These are phyloP conservation scores for Purshia tridentata DNA, from an alignment of 306 rosid species.

Conservation along the genomic window DNA sequence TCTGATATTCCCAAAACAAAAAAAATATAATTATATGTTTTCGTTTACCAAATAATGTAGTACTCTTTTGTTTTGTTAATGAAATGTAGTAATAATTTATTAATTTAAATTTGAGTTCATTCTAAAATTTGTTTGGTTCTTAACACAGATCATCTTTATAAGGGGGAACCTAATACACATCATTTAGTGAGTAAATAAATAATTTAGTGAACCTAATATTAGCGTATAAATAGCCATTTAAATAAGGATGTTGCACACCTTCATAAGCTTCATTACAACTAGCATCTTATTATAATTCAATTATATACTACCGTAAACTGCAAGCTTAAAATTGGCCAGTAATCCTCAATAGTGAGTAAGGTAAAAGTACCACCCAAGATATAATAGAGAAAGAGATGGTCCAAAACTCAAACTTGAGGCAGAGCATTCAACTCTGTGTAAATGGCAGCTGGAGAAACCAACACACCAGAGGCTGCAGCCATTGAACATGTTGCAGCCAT, in stretches of 20 bases:
- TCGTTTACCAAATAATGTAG: no score
- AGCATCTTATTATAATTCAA: constrained; percentile 5
- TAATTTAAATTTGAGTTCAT: no score
- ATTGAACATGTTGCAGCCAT: constrained; percentile 59
- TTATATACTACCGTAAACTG: background rate
- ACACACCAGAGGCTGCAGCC: constrained; percentile 16
- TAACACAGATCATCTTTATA: no score
- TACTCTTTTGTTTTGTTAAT: no score
- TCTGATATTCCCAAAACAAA: background rate
- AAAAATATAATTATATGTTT: background rate
- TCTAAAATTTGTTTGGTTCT: no score
- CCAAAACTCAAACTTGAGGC: constrained; percentile 28
- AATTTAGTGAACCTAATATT: no score
- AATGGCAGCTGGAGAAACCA: constrained; percentile 43
- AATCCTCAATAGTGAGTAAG: background rate
- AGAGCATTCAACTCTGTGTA: constrained; percentile 4
- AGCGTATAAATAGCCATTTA: background rate
- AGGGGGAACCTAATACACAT: no score
- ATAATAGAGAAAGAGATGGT: background rate
- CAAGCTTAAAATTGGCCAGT: constrained; percentile 5
- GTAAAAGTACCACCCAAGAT: background rate
- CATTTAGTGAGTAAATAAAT: no score
- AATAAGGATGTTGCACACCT: background rate
- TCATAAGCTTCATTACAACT: background rate
- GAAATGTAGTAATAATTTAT: no score